phyloP scores from a whole-genome alignment of 305 asterid genomes.

The Plantago lanceolata region DNA sequence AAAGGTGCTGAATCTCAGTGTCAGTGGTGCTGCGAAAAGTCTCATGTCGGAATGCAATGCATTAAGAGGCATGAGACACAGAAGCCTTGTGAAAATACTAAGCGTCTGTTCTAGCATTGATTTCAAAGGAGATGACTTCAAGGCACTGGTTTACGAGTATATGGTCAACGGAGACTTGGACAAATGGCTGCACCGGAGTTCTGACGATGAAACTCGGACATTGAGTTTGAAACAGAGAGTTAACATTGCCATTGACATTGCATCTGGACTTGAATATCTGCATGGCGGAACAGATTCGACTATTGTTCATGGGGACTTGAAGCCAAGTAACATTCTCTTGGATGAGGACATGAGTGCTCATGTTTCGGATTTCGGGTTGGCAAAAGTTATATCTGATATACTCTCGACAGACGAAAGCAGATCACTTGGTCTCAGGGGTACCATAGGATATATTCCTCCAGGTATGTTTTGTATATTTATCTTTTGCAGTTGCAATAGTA shows the following conservation, averaged over 20 bases:
- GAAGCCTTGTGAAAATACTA: constrained; percentile 18
- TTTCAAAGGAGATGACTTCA: constrained; percentile 2
- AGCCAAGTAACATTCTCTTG: constrained; percentile 21
- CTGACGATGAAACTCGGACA: not conserved
- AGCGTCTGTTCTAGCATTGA: constrained; percentile 6
- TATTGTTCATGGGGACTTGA: constrained; percentile 18
- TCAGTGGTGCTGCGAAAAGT: not conserved
- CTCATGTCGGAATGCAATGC: constrained; percentile 11
- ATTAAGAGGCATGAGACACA: constrained; percentile 15
- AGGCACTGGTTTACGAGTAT: constrained; percentile 8
- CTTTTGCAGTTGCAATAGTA: no score
- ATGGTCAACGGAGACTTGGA: constrained; percentile 17
- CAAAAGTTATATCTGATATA: constrained; percentile 14
- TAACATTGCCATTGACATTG: constrained; percentile 16
- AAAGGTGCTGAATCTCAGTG: constrained; percentile 12
- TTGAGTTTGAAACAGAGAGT: constrained; percentile 11
- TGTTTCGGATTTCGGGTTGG: constrained; percentile 20
- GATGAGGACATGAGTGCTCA: constrained; percentile 19
- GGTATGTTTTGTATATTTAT: not conserved
- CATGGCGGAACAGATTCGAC: constrained; percentile 16
- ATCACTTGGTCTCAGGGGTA: constrained; percentile 15
- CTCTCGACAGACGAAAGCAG: not conserved
- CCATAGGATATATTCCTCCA: constrained; percentile 19
- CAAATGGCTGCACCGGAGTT: constrained; percentile 1
- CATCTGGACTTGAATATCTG: constrained; percentile 17